Base-by-base conservation (phyloP, 805 yeast genomes). In the Jamesozyma lodderae region DNA sequence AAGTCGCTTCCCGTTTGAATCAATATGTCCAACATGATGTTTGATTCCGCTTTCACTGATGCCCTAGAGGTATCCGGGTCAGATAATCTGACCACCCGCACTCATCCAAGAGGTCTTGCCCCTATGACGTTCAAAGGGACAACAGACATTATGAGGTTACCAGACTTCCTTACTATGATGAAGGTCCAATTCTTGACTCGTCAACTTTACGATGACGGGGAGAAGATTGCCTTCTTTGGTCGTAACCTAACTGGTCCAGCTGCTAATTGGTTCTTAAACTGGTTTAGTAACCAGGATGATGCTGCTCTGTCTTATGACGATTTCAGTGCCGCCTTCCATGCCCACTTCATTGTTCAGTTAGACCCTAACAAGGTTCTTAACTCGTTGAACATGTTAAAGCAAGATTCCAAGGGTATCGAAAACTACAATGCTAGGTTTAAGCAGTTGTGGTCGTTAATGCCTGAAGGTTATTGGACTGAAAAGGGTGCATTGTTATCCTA, bases 401-500 rank as follows among this genome's bases (percentile, higher is more conserved):
- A 35, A 16, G 22, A 4, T 21, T 5, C 19, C 14, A 26, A 4
- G 6, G 32, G 33, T 23, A 11, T 35, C 17, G 38, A 35, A 17
- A 8, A n/a, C 4, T 35, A 28, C n/a, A 35, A 35, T 9, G 6
- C 27, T 29, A 21, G 20, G n/a, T 29, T 35, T 16, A 20, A 15
- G 9, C 32, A 28, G 15, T n/a, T 35, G 14, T 35, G 33, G 33
- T 27, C 38, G 4, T 29, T 35, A 19, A 35, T 28, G 38, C 38
- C 38, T 20, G 27, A 11, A 5, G 33, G 28, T 18, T 18, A 26
- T 16, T 35, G 33, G 38, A 35, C 38, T 4, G 38, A 35, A 14
- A 27, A 29, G 21, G 38, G 38, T 35, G 33, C 33, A 3, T 9
- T 35, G 26, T 23, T 35, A n/a, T 6, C 19, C 4, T 35, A 35